Evolutionary conservation across 495 filamentous ascomycete species (phyloP).

Genomic region (Neurospora cerealis): DNA sequence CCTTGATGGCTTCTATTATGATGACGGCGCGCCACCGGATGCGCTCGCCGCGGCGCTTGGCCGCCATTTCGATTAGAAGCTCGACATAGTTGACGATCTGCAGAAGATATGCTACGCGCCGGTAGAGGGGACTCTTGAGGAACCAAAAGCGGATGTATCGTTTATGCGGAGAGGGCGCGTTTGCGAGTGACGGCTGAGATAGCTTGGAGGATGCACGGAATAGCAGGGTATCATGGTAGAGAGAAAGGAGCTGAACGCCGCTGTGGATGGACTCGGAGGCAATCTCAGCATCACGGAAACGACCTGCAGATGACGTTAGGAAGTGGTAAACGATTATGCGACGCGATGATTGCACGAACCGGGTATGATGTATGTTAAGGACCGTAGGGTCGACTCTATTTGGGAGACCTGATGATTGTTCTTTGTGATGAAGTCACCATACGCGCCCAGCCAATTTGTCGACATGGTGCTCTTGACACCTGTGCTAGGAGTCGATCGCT

Average conservation of each 20-base stretch:
- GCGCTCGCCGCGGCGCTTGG: conserved; percentile 73
- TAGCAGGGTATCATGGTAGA: conserved; percentile 91
- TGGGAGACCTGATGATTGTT: conserved; percentile 85
- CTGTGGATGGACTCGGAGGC: conserved; percentile 90
- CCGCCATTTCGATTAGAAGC: conserved; percentile 74
- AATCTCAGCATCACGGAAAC: conserved; percentile 87
- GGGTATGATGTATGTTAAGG: conserved; percentile 90
- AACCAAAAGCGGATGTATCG: conserved; percentile 91
- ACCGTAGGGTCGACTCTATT: conserved; percentile 85
- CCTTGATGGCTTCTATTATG: conserved; percentile 76
- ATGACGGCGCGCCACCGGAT: conserved; percentile 85
- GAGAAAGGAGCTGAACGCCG: conserved; percentile 75
- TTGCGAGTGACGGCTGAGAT: conserved; percentile 32
- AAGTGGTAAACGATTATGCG: neutral
- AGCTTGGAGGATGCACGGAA: conserved; percentile 47
- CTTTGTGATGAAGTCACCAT: conserved; percentile 87
- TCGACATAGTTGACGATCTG: conserved; percentile 91
- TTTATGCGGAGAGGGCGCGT: conserved; percentile 61
- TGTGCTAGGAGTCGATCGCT: neutral
- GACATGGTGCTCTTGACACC: conserved; percentile 19
- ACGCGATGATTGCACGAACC: conserved; percentile 37
- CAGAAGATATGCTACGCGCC: conserved; percentile 64
- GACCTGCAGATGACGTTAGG: conserved; percentile 42
- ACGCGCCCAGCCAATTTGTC: conserved; percentile 66
- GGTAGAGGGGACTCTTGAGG: conserved; percentile 61